A percentile compares a stretch with the other conserved stretches of the same genome.
phyloP scores from a whole-genome alignment of 345 rosid species.

The Barbarea vulgaris region DNA sequence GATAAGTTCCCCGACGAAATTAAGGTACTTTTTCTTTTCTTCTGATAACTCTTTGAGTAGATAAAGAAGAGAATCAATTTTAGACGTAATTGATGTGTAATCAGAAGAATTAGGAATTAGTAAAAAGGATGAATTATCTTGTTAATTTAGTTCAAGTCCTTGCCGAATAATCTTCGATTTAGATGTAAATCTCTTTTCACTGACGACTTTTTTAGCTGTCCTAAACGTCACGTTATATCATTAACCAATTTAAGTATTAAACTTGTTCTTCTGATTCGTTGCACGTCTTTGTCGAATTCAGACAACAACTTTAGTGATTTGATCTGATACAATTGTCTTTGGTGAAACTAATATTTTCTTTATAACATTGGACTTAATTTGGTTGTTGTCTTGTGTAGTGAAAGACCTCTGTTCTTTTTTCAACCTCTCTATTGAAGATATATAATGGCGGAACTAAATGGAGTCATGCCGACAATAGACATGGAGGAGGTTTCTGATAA shows the following conservation, averaged over 20 bases:
- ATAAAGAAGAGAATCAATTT: background rate
- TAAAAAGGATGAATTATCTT: conserved; percentile 4
- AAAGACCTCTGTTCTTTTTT: background rate
- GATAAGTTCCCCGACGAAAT: background rate
- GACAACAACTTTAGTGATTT: conserved; percentile 3
- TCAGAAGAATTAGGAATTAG: conserved; percentile 11
- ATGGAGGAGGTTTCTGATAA: conserved; percentile 50
- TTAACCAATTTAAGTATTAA: background rate
- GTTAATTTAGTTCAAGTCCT: background rate
- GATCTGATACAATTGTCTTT: background rate
- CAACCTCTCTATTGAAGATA: background rate
- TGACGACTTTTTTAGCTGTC: background rate
- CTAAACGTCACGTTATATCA: conserved; percentile 13
- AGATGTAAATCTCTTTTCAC: background rate
- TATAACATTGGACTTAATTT: background rate
- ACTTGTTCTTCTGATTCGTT: conserved; percentile 18
- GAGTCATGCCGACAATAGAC: conserved; percentile 51
- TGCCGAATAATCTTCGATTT: too few relatives aligned
- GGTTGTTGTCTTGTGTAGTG: conserved; percentile 9
- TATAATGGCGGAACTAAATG: conserved; percentile 19
- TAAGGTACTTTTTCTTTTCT: background rate
- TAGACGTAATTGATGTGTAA: conserved; percentile 23
- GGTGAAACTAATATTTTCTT: background rate
- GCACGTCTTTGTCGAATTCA: conserved; percentile 3
- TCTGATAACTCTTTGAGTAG: background rate